Evolutionary conservation across 768 basidiomycete species (phyloP), one percentile per base, ranked within the genome.

Genomic region (Suillus brevipes): DNA sequence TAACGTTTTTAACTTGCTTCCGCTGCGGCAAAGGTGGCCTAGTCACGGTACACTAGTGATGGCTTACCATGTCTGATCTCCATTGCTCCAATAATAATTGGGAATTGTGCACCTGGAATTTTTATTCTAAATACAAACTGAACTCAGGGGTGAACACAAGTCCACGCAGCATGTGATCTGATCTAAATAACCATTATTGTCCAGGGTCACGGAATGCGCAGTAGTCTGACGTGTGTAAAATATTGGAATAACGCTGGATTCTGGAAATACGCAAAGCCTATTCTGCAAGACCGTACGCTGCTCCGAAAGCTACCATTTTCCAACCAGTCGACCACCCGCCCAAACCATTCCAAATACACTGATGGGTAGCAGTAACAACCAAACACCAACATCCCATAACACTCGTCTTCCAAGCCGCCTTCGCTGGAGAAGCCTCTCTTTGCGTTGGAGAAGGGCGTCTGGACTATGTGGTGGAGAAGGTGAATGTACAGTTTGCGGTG

Each of bases 341-440:
- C 89, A 91, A 8, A 81, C 77, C 18, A 85, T 72, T 2, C 85
- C 85, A 12, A 83, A 81, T 5, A 76, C 80, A 31, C 90, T 86
- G 1, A 87, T 78, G 0, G 88, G 88, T 23, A 90, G 70, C 20
- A 92, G 80, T 13, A 91, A 77, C n/a, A 87, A 67, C 87, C 92
- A 95, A 28, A 91, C 88, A 18, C 89, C 87, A n/a, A 92, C 71
- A 75, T 96, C 93, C 91, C 94, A 95, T 18, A 89, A 75, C 45
- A 97, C 78, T 37, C 95, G 83, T 68, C 86, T 86, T 45, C 86
- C 85, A 52, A 89, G 82, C 69, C 94, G 85, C 55, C 84, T 82
- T 62, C 85, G 85, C 77, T 97, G 95, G 65, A 98, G 78, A 49
- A 88, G 87, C 55, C 87, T 81, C 76, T 98, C 95, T 79, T 98